Evolutionary conservation across 2,329 filamentous ascomycete genomes (phyloP), one percentile per base, ranked within the genome.

Genomic region (Aspergillus arachidicola): DNA sequence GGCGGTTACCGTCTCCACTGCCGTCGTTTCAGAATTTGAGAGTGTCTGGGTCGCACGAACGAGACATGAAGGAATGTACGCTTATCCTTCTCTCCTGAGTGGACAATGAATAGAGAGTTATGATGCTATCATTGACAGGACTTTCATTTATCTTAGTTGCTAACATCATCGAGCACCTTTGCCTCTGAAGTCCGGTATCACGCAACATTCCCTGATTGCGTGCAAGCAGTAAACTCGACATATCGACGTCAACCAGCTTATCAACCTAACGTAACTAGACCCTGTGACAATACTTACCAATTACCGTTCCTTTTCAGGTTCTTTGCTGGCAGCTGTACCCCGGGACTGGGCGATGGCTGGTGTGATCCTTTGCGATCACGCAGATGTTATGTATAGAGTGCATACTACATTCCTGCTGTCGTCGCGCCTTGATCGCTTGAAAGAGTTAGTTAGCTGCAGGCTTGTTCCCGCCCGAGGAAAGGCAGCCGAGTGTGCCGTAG

Each of bases 1-100:
- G 64, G 62, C 64, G 57, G 62, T 51, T 50, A 38, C 45, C 12
- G 43, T 41, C 58, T 65, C 66, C 65, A 67, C 66, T 57, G 56
- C 50, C 63, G 60, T 62, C 58, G 67, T 68, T 68, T 68, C 67
- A 66, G 60, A 61, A 60, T 62, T 54, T 56, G 30, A 32, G 28
- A 16, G 43, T 60, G 60, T 61, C 57, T 50, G 57, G 56, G 56
- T 57, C 50, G 48, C 50, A 36, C 48, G 30, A 34, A 53, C 48
- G 19, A 53, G 48, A 30, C 19, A 36, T 54, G 28, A 23, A 19
- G 21, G 32, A 36, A 55, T 38, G 32, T 38, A 38, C 34, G 50
- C 51, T 55, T 55, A 55, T 55, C 32, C 32, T 36, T 55, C 51
- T 36, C 32, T 21, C 32, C 34, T 55, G 21, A 36, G 28, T 51